Conservation (phyloP, 2,329 filamentous ascomycete species). For the Gaeumannomyces sp. region DNA sequence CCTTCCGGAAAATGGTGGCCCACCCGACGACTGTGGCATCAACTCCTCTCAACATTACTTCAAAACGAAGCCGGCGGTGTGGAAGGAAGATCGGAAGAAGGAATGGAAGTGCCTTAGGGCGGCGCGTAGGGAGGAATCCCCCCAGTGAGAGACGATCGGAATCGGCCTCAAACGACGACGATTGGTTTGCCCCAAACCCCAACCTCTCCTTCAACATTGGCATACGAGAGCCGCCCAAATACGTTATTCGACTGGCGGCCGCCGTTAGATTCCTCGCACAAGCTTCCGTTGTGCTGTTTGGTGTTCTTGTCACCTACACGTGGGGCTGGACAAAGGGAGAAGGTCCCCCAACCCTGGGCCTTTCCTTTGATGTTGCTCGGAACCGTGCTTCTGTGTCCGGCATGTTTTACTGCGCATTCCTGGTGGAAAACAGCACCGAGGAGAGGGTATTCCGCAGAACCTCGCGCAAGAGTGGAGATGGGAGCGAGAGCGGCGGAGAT, state of each 20-base stretch:
- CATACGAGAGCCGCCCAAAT: background rate
- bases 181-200: background rate
- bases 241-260: background rate
- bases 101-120: too few relatives aligned
- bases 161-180: background rate
- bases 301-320: background rate
- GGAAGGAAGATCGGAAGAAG: too few relatives aligned
- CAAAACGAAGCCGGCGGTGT: background rate
- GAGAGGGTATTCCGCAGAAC: too few relatives aligned
- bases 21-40: background rate
- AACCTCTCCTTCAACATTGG: background rate
- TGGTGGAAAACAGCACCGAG: too few relatives aligned
- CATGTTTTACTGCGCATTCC: background rate
- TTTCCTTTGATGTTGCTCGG: background rate
- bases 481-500: too few relatives aligned
- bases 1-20: background rate
- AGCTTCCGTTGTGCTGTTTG: background rate
- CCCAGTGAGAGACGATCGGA: too few relatives aligned
- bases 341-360: background rate
- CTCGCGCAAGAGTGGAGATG: too few relatives aligned
- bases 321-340: background rate
- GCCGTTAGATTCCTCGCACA: background rate
- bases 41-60: background rate
- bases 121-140: too few relatives aligned
- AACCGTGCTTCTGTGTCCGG: background rate